phyloP scores from a whole-genome alignment of 257 asterid species.

The Solanum sparsipilum region DNA sequence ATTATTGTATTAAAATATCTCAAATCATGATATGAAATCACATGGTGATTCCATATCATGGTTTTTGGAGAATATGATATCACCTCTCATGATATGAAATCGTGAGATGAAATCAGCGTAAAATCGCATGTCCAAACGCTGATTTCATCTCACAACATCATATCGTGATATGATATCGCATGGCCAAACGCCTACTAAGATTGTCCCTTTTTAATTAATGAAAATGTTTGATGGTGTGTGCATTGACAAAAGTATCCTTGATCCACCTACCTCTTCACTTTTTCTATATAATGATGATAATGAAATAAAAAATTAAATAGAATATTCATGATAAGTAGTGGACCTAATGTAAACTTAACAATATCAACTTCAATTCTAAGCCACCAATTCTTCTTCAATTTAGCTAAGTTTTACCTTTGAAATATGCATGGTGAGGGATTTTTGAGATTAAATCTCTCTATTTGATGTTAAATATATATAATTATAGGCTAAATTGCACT shows the following conservation, averaged over 20 bases:
- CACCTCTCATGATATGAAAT: too few species aligned
- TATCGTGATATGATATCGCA: too few species aligned
- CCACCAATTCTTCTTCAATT: not conserved
- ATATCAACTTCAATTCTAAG: not conserved
- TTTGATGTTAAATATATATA: not conserved
- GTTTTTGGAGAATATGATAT: too few species aligned
- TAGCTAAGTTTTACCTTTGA: not conserved
- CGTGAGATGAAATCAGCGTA: too few species aligned
- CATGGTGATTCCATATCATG: too few species aligned
- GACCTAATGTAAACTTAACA: not conserved
- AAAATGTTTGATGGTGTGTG: not conserved
- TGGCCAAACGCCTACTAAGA: too few species aligned
- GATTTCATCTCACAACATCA: too few species aligned
- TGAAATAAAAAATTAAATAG: not conserved
- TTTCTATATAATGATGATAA: not conserved
- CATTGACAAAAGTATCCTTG: not conserved
- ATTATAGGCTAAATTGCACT: not conserved
- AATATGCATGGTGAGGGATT: not conserved
- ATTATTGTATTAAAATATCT: too few species aligned
- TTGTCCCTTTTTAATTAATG: not conserved
- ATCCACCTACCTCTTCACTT: not conserved
- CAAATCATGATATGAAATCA: too few species aligned
- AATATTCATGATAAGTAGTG: not conserved
- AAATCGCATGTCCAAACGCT: too few species aligned
- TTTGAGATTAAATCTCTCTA: not conserved